Evolutionary conservation across 108 stramenopile genomes (phyloP), one percentile per base, ranked within the genome.

Genomic region (Epithemia pelagica): DNA sequence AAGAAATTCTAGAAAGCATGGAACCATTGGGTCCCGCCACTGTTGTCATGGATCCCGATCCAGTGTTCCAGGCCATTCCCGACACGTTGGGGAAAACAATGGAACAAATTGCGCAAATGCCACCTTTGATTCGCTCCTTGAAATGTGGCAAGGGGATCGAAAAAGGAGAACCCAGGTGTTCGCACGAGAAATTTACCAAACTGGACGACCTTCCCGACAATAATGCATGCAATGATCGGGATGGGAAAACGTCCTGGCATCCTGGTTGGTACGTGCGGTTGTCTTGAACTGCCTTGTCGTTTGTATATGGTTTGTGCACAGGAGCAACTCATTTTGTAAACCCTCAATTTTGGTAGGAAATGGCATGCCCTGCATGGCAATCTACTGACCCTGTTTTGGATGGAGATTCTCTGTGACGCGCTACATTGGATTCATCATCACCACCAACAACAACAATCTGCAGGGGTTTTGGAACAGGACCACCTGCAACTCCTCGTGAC

Each of bases 121-220:
- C 82, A 28, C 31, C 51, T 2, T 77, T 58, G 57, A 59, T 83
- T 37, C 65, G 74, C 53, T 58, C 79, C 32, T 66, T 74, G 23
- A 71, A 72, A 25, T 83, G 82, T 37, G 69, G 60, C 10, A 59
- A 25, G 27, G 21, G 54, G 19, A 59, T 77, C 52, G 82, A 83
- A 70, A 74, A 62, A 7, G 82, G 78, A 21, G 82, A 83, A 22
- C 82, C 82, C 2, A 55, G 33, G 30, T 83, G 82, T 65, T 30
- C 23, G 19, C 32, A 54, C 2, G 62, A 74, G 2, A 83, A 83
- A 58, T 83, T 57, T 30, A 46, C 37, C 53, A 29, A 58, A 68
- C 0, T 62, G 69, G 31, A 58, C 23, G 19, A 19, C 54, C 1
- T 79, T 75, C 30, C 15, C 59, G 58, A 72, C 0, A 67, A 72